phyloP scores from a whole-genome alignment of 345 rosid species.

The Gossypium longicalyx region DNA sequence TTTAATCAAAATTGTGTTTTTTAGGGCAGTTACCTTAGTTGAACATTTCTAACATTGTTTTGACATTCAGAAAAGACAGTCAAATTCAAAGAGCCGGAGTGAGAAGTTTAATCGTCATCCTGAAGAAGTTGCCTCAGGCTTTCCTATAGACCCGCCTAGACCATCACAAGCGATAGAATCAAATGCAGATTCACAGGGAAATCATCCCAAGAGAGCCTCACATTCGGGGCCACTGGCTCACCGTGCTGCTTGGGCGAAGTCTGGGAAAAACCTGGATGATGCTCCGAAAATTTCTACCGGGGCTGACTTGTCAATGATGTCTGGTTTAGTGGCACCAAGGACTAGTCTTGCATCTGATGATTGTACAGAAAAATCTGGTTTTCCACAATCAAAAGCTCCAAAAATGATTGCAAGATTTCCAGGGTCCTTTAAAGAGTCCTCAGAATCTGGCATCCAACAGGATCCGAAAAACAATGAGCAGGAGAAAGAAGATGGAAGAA shows the following conservation, averaged over 20 bases:
- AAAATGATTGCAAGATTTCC: slow-evolving; percentile 73
- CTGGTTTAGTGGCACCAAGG: slow-evolving; percentile 54
- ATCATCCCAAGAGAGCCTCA: slow-evolving; percentile 74
- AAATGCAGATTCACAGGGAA: slow-evolving; percentile 54
- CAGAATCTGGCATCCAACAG: slow-evolving; percentile 52
- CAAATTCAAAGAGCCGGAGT: slow-evolving; percentile 79
- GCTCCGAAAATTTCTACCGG: slow-evolving; percentile 52
- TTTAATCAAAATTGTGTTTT: neutral
- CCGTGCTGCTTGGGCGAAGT: slow-evolving; percentile 73
- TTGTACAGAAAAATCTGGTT: slow-evolving; percentile 40
- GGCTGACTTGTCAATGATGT: slow-evolving; percentile 52
- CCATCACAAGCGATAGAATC: slow-evolving; percentile 70
- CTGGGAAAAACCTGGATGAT: slow-evolving; percentile 57
- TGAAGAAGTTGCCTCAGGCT: slow-evolving; percentile 98
- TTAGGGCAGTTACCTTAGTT: neutral
- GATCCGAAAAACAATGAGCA: slow-evolving; percentile 50
- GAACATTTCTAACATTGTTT: neutral
- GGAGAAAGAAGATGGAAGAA: slow-evolving; percentile 59
- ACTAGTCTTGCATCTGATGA: slow-evolving; percentile 49
- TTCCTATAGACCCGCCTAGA: slow-evolving; percentile 96
- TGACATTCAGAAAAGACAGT: slow-evolving; percentile 70
- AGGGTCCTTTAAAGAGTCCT: slow-evolving; percentile 91
- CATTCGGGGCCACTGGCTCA: slow-evolving; percentile 91
- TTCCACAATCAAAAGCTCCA: slow-evolving; percentile 49
- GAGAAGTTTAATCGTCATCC: slow-evolving; percentile 97